These are phyloP conservation scores for Neurospora crassa DNA, from an alignment of 2,329 filamentous ascomycete genomes.

Conservation along the genomic window DNA sequence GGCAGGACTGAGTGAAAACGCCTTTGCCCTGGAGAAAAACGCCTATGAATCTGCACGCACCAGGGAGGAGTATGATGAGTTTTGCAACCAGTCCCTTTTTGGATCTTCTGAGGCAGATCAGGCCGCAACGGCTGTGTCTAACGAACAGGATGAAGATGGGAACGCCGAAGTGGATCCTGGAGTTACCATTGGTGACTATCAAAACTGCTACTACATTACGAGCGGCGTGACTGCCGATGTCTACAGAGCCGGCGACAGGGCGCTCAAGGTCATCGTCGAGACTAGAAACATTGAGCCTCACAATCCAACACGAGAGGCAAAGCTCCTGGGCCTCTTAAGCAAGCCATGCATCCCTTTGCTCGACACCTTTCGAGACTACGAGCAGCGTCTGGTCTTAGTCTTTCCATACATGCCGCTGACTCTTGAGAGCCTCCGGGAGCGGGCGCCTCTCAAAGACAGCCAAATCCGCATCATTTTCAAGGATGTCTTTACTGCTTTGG, in stretches of 20 bases:
- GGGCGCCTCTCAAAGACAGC: constrained; percentile 25
- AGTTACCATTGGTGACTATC: constrained; percentile 43
- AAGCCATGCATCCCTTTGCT: constrained; percentile 56
- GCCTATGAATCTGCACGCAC: constrained; percentile 44
- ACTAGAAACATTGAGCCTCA: constrained; percentile 69
- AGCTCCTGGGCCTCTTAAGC: constrained; percentile 54
- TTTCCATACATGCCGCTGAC: constrained; percentile 78
- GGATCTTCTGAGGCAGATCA: constrained; percentile 7
- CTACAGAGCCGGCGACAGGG: constrained; percentile 56
- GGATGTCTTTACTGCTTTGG: constrained; percentile 62
- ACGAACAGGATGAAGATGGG: not conserved
- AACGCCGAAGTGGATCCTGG: constrained; percentile 19
- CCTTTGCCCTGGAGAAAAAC: constrained; percentile 56
- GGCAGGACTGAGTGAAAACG: constrained; percentile 28
- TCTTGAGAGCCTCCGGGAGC: constrained; percentile 56
- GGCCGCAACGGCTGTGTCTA: not conserved
- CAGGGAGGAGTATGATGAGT: constrained; percentile 50
- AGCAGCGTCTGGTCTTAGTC: constrained; percentile 64
- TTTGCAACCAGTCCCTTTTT: constrained; percentile 24
- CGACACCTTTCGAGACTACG: constrained; percentile 62
- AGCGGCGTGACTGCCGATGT: constrained; percentile 74
- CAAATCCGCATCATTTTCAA: constrained; percentile 39
- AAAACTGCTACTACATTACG: constrained; percentile 43
- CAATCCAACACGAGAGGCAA: constrained; percentile 68
- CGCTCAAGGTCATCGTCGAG: constrained; percentile 79